Conservation (phyloP, 176 grass and related monocot species). For the Rhipidocladum racemiflorum region DNA sequence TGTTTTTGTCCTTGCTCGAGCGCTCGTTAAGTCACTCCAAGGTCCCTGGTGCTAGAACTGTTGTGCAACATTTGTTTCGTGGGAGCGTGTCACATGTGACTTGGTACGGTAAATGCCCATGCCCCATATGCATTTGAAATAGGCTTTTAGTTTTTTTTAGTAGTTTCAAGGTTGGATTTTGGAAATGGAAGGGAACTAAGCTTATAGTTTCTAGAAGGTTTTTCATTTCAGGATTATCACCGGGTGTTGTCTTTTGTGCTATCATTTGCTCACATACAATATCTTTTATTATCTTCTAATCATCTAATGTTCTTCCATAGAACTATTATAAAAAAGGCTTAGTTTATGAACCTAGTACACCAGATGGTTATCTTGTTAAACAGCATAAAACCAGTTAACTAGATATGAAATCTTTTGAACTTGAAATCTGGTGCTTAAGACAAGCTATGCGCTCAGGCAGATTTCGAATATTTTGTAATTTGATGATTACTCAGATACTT, state of each 20-base stretch:
- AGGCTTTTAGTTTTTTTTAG: neutral
- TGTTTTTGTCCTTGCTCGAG: constrained; percentile 93
- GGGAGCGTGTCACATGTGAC: constrained; percentile 84
- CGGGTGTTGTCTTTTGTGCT: neutral
- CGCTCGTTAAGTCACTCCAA: constrained; percentile 75
- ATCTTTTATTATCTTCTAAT: neutral
- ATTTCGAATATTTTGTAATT: constrained; percentile 6
- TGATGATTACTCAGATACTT: constrained; percentile 5
- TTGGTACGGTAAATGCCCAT: constrained; percentile 43
- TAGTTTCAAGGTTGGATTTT: constrained; percentile 1
- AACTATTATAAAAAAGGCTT: neutral
- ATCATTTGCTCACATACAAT: neutral
- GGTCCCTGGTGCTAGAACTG: constrained; percentile 60
- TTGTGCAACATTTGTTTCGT: constrained; percentile 82
- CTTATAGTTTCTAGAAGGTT: neutral
- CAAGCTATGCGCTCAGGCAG: neutral
- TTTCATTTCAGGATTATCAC: neutral
- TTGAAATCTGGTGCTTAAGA: constrained; percentile 19
- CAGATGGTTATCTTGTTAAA: constrained; percentile 12
- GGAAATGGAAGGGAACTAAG: neutral
- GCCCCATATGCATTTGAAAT: neutral
- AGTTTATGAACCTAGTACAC: neutral
- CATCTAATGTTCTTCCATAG: neutral
- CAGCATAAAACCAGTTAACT: neutral
- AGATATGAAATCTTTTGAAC: neutral